Evolutionary conservation across 768 basidiomycete genomes (phyloP).

Genomic region (Hysterangium stoloniferum): DNA sequence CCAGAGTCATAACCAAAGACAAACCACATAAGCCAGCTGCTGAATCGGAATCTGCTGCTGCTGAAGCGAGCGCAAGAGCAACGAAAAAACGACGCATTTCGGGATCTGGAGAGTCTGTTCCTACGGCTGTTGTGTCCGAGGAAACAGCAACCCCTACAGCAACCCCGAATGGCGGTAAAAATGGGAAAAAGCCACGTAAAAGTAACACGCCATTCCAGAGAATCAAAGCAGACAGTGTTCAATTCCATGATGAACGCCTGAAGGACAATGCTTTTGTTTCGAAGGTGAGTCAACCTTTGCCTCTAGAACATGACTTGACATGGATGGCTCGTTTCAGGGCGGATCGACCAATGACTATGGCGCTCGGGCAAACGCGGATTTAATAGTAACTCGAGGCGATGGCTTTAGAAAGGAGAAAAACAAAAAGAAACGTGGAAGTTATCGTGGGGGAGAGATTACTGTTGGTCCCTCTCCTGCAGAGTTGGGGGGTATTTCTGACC

Average conservation of each 20-base stretch:
- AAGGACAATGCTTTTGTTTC: constrained; percentile 75
- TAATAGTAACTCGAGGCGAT: constrained; percentile 89
- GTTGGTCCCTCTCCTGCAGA: constrained; percentile 20
- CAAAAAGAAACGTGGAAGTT: constrained; percentile 97
- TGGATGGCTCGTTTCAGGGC: constrained; percentile 34
- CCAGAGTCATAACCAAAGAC: background rate
- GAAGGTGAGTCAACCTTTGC: constrained; percentile 44
- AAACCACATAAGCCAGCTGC: constrained; percentile 9
- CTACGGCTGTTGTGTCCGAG: background rate
- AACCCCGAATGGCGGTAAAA: constrained; percentile 18
- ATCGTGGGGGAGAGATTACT: constrained; percentile 92
- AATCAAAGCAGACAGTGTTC: constrained; percentile 58
- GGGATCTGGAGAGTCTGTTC: constrained; percentile 2
- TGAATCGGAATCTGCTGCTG: constrained; percentile 13
- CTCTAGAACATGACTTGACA: too few relatives aligned
- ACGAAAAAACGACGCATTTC: constrained; percentile 54
- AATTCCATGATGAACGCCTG: constrained; percentile 37
- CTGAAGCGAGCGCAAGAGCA: constrained; percentile 20
- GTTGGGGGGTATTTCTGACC: constrained; percentile 1
- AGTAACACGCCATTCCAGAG: constrained; percentile 71
- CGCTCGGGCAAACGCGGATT: constrained; percentile 71
- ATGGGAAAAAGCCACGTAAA: constrained; percentile 29
- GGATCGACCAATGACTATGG: constrained; percentile 79
- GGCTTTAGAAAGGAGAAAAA: constrained; percentile 99
- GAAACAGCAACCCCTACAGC: background rate